phyloP scores from a whole-genome alignment of 768 basidiomycete genomes.

The Collybia sordida region DNA sequence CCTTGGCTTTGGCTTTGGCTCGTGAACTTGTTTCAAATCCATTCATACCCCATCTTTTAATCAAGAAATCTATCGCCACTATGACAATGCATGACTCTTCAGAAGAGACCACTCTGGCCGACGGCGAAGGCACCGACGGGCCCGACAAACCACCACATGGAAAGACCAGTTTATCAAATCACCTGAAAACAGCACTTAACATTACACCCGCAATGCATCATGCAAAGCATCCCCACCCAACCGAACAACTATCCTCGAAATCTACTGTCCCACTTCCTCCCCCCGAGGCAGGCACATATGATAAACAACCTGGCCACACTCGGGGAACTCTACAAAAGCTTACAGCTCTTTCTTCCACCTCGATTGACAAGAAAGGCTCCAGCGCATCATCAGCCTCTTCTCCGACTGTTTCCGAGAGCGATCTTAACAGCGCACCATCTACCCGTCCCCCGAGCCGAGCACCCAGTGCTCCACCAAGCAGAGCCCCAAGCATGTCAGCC shows the following conservation, averaged over 20 bases:
- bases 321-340: conserved; percentile 44
- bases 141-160: conserved; percentile 59
- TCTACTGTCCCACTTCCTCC: conserved; percentile 48
- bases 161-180: conserved; percentile 19
- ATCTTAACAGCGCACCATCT: conserved; percentile 55
- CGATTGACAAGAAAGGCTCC: conserved; percentile 22
- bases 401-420: conserved; percentile 57
- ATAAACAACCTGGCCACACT: conserved; percentile 52
- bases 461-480: conserved; percentile 53
- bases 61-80: conserved; percentile 20
- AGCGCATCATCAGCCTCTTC: conserved; percentile 39
- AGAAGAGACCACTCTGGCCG: conserved; percentile 50
- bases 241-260: conserved; percentile 6
- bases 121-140: conserved; percentile 56
- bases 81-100: conserved; percentile 49
- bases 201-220: conserved; percentile 18
- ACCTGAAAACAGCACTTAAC: conserved; percentile 22
- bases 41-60: conserved; percentile 23
- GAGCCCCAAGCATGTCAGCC: conserved; percentile 49
- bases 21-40: conserved; percentile 10
- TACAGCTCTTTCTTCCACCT: conserved; percentile 35
- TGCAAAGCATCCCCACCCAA: conserved; percentile 16
- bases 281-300: conserved; percentile 44
- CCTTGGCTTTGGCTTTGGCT: conserved; percentile 21
- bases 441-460: conserved; percentile 49